These are phyloP conservation scores for Pseudopyrenochaeta lycopersici DNA, from an alignment of 2,329 filamentous ascomycete species.

Conservation along the genomic window DNA sequence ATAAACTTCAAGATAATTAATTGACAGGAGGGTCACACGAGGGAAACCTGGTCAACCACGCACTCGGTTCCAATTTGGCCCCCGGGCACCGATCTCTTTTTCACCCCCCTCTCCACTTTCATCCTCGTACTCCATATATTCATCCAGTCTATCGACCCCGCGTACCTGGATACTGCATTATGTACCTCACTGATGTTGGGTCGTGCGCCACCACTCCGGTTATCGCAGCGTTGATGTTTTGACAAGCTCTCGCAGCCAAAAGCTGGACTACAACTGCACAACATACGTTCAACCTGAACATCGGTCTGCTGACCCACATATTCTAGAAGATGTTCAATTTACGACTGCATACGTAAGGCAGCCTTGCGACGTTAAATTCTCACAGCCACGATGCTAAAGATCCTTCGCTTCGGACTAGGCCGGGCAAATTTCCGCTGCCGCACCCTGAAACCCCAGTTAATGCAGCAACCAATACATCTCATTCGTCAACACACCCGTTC, in stretches of 20 bases:
- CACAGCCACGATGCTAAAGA: background rate
- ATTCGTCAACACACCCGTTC: background rate
- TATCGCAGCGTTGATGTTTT: too few relatives aligned
- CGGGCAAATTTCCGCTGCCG: constrained; percentile 3
- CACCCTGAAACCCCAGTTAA: constrained; percentile 2
- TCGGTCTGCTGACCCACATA: too few relatives aligned
- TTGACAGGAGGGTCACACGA: background rate
- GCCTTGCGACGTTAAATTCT: background rate
- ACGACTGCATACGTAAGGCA: background rate
- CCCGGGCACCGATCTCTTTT: background rate
- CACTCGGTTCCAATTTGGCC: background rate
- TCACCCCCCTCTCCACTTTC: background rate
- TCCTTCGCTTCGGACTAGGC: background rate
- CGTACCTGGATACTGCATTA: too few relatives aligned
- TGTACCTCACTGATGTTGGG: background rate
- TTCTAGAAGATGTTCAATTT: too few relatives aligned
- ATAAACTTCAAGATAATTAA: background rate
- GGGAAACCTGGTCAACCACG: background rate
- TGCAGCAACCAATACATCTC: background rate
- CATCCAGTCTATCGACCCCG: background rate
- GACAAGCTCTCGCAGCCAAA: too few relatives aligned
- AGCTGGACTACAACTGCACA: too few relatives aligned
- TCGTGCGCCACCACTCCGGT: too few relatives aligned
- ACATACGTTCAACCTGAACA: too few relatives aligned
- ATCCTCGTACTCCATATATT: background rate